Percentiles rank a stretch among this genome's conserved stretches.
phyloP scores from a whole-genome alignment of 2,329 filamentous ascomycete species.

The Ophidiomyces ophidiicola region DNA sequence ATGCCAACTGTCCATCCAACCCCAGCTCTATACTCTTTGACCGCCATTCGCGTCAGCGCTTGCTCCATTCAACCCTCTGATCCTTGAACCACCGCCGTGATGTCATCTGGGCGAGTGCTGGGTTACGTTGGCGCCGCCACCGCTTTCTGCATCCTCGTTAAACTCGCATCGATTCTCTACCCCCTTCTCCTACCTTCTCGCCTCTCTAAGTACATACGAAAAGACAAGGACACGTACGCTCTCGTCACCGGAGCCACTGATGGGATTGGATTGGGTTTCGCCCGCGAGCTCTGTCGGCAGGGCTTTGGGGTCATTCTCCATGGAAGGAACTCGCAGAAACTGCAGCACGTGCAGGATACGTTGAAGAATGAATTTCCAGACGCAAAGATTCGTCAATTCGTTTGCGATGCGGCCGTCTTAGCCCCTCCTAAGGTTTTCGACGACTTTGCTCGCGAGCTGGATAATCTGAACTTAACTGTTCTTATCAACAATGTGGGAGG shows the following conservation, averaged over 20 bases:
- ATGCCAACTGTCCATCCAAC: no score
- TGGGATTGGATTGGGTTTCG: constrained; percentile 44
- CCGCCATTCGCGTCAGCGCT: not conserved
- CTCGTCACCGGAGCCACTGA: constrained; percentile 44
- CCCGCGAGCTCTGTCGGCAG: constrained; percentile 38
- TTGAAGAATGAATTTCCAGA: constrained; percentile 33
- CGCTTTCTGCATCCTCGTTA: constrained; percentile 9
- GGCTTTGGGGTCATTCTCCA: constrained; percentile 49
- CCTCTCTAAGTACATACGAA: constrained; percentile 16
- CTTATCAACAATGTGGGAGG: constrained; percentile 49
- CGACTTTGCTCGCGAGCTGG: constrained; percentile 21
- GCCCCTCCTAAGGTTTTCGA: constrained; percentile 17
- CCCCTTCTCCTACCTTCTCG: constrained; percentile 16
- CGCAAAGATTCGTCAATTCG: constrained; percentile 30
- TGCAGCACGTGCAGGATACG: constrained; percentile 31
- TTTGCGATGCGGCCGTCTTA: constrained; percentile 34
- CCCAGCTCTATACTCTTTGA: not conserved
- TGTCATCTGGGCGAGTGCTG: not conserved
- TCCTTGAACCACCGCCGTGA: not conserved
- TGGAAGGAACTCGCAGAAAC: constrained; percentile 42
- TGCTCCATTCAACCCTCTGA: not conserved
- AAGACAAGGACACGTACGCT: constrained; percentile 30
- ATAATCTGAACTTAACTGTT: constrained; percentile 38
- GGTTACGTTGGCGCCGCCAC: constrained; percentile 9
- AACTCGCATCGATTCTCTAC: constrained; percentile 9